Evolutionary conservation across 1,139 yeast species (phyloP).

Genomic region (Candida sanyaensis): DNA sequence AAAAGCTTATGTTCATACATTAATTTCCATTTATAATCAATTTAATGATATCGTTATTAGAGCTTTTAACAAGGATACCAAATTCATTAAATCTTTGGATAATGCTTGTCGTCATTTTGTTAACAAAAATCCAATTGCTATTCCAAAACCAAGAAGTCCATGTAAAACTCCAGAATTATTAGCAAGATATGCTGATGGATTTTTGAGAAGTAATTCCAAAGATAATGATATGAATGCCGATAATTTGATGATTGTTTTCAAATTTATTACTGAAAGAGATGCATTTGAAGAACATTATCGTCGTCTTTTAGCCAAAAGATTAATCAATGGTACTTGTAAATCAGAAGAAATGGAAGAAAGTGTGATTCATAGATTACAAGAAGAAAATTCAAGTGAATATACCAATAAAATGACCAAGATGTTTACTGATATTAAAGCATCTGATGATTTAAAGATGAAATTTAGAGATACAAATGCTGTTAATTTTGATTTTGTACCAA

Average conservation of each 20-base stretch:
- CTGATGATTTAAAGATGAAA: constrained; percentile 70
- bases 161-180: constrained; percentile 85
- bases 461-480: constrained; percentile 52
- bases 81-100: constrained; percentile 86
- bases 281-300: constrained; percentile 93
- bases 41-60: constrained; percentile 65
- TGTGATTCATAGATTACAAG: constrained; percentile 83
- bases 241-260: constrained; percentile 84
- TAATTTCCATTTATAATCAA: constrained; percentile 68
- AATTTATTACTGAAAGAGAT: constrained; percentile 90
- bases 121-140: constrained; percentile 80
- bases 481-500: constrained; percentile 70
- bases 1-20: constrained; percentile 74
- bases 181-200: constrained; percentile 85
- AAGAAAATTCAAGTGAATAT: constrained; percentile 89
- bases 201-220: constrained; percentile 74
- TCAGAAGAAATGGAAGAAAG: constrained; percentile 85
- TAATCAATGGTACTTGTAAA: constrained; percentile 81
- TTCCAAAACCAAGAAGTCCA: constrained; percentile 50
- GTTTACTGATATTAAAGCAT: constrained; percentile 93
- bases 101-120: constrained; percentile 85
- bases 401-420: constrained; percentile 92
- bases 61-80: constrained; percentile 76
- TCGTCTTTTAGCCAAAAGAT: constrained; percentile 82
- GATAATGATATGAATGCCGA: constrained; percentile 78